These are phyloP conservation scores for Botrytis aclada DNA, from an alignment of 2,329 filamentous ascomycete species.

Conservation along the genomic window DNA sequence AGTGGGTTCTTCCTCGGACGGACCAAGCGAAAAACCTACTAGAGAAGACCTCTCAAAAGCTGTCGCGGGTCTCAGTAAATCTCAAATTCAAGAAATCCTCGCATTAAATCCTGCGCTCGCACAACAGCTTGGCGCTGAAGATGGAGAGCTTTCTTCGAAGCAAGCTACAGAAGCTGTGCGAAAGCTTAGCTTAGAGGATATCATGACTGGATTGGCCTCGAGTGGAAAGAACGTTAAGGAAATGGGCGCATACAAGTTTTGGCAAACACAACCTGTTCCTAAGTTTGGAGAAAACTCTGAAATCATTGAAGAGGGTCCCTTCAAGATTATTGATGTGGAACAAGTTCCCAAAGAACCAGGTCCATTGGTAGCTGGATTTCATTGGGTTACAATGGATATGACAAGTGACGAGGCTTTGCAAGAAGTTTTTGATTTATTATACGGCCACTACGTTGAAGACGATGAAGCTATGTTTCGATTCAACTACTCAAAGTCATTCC, in stretches of 20 bases:
- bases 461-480: conserved; percentile 97
- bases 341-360: conserved; percentile 75
- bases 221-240: conserved; percentile 89
- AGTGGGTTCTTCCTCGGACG: conserved; percentile 29
- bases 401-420: conserved; percentile 73
- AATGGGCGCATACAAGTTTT: conserved; percentile 97
- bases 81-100: conserved; percentile 64
- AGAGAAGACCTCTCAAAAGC: conserved; percentile 48
- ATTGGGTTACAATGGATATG: conserved; percentile 91
- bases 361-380: conserved; percentile 76
- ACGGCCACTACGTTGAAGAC: conserved; percentile 95
- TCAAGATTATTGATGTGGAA: conserved; percentile 75
- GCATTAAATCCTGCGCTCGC: conserved; percentile 70
- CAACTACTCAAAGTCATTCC: conserved; percentile 85
- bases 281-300: conserved; percentile 66
- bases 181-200: conserved; percentile 65
- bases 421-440: conserved; percentile 88
- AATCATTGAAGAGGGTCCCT: conserved; percentile 70
- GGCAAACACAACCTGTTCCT: conserved; percentile 94
- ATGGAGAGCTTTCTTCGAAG: conserved; percentile 37
- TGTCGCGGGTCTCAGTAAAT: conserved; percentile 48
- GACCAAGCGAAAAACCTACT: conserved; percentile 35
- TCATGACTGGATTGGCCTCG: conserved; percentile 71
- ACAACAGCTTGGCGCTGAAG: conserved; percentile 49
- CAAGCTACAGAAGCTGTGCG: conserved; percentile 54